Base-by-base conservation (phyloP, 805 yeast genomes). In the Myxozyma neotropica region DNA sequence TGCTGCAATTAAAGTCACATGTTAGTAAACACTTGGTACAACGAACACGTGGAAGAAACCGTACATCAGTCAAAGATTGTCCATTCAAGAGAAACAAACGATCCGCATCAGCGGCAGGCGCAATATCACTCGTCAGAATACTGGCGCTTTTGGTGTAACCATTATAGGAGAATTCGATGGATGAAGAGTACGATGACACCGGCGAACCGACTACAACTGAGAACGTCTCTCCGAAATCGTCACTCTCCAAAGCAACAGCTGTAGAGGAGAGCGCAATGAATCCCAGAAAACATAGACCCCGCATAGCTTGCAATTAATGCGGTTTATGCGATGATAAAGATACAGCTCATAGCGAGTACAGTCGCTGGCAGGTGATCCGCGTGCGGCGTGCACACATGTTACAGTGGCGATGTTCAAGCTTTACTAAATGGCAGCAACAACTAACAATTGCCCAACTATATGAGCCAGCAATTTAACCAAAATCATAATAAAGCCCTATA, bases 41-140 rank as follows among this genome's bases (percentile, higher is more conserved):
- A n/a, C n/a, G n/a, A n/a, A n/a, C n/a, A n/a, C n/a, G n/a, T n/a
- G n/a, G n/a, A n/a, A n/a, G n/a, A n/a, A n/a, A n/a, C n/a, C 61
- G 23, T 27, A 53, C 61, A 29, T 58, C 52, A n/a, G 58, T 33
- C 26, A 58, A 39, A 4, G 53, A 47, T 19, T 45, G 35, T 44
- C 40, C 58, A 39, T 53, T 55, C 33, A 58, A 29, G 7, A 54
- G 21, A 4, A 49, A 36, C n/a, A 15, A 31, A 15, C 17, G 40
- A 23, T 46, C 53, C 12, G 27, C 24, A 19, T 8, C 13, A n/a
- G 19, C 43, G n/a, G n/a, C 23, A 6, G 39, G 15, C 4, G 23
- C 15, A 38, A 42, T 27, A 13, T 40, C 49, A 17, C 17, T 36
- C 21, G 38, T 23, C 24, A 47, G n/a, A 13, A 50, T 24, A 8